Conservation (phyloP, 1,284 basidiomycete species). For the Phlebopus sp. region DNA sequence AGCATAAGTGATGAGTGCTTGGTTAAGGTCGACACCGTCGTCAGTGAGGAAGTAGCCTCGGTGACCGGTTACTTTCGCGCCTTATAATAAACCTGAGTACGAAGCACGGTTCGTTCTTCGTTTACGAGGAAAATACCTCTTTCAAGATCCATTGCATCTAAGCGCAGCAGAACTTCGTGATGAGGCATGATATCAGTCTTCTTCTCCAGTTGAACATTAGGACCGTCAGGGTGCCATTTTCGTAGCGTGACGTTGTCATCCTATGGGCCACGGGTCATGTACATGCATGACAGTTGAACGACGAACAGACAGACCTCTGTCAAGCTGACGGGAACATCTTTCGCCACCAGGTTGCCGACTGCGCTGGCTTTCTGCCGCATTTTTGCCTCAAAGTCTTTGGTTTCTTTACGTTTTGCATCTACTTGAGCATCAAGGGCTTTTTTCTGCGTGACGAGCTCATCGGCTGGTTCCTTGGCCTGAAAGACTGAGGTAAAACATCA, state of each 20-base stretch:
- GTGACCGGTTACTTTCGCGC: conserved; percentile 92
- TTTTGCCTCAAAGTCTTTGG: conserved; percentile 72
- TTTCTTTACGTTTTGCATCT: conserved; percentile 71
- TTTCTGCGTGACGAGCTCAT: conserved; percentile 82
- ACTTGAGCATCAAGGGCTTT: conserved; percentile 78
- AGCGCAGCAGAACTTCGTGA: conserved; percentile 91
- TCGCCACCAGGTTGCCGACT: conserved; percentile 93
- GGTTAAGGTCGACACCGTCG: conserved; percentile 96
- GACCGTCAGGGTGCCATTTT: conserved; percentile 87
- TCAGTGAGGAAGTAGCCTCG: conserved; percentile 95
- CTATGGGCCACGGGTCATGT: conserved; percentile 31
- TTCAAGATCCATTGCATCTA: conserved; percentile 96
- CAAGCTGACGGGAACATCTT: conserved; percentile 80
- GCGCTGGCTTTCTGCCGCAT: conserved; percentile 81
- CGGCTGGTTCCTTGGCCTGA: conserved; percentile 88
- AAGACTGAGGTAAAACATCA: conserved; percentile 3
- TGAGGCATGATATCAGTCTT: conserved; percentile 85
- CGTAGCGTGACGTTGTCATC: conserved; percentile 86
- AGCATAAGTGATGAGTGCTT: conserved; percentile 93
- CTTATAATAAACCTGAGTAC: conserved; percentile 36
- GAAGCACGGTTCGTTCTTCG: background rate
- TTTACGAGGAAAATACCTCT: conserved; percentile 54
- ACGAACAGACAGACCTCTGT: conserved; percentile 71
- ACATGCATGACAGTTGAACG: background rate
- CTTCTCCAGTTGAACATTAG: conserved; percentile 58